Percentiles rank a stretch among this genome's conserved stretches.
phyloP scores from a whole-genome alignment of 306 rosid genomes.

The barrel medic (Medicago truncatula) region MtrunA17r5.0-ANR NC_053043.1:44663001-44663500 shows the following conservation, averaged over 20 bases:
- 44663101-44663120: conserved; percentile 34
- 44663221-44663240: conserved; percentile 65
- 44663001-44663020: conserved; percentile 57
- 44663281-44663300: conserved; percentile 53
- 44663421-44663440: conserved; percentile 72
- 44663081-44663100: conserved; percentile 61
- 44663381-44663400: conserved; percentile 79
- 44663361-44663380: conserved; percentile 57
- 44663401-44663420: conserved; percentile 71
- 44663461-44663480: conserved; percentile 80
- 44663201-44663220: conserved; percentile 56
- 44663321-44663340: conserved; percentile 76
- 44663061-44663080: conserved; percentile 73
- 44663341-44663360: conserved; percentile 53
- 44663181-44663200: conserved; percentile 63
- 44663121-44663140: conserved; percentile 52
- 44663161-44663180: conserved; percentile 50
- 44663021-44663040: conserved; percentile 71
- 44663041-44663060: conserved; percentile 60
- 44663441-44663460: conserved; percentile 78
- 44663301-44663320: conserved; percentile 71
- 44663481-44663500: conserved; percentile 70
- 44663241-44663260: conserved; percentile 73
- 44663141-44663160: conserved; percentile 56
- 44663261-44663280: conserved; percentile 67